phyloP scores from a whole-genome alignment of 1,284 basidiomycete genomes.

The Tetrapyrgos nigripes region DNA sequence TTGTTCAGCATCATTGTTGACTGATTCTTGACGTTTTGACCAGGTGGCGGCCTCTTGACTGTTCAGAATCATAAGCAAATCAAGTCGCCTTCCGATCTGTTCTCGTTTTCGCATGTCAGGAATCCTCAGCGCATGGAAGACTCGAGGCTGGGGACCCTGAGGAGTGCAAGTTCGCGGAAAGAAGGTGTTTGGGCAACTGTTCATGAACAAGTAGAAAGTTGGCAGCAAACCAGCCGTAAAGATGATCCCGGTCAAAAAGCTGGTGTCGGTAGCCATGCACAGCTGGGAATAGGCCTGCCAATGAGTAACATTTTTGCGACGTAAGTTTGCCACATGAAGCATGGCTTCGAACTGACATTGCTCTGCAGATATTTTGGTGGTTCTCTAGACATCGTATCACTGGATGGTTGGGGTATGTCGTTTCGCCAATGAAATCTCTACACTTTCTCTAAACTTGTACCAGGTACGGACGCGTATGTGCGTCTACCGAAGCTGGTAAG shows the following conservation, averaged over 20 bases:
- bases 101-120: slow-evolving; percentile 83
- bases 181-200: slow-evolving; percentile 77
- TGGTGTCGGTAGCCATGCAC: slow-evolving; percentile 59
- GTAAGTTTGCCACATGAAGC: slow-evolving; percentile 46
- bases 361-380: slow-evolving; percentile 77
- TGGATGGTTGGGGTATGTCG: slow-evolving; percentile 81
- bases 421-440: slow-evolving; percentile 1
- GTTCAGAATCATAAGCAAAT: slow-evolving; percentile 47
- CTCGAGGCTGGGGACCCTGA: slow-evolving; percentile 74
- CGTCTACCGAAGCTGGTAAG: slow-evolving; percentile 82
- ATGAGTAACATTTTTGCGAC: slow-evolving; percentile 89
- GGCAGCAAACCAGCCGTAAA: slow-evolving; percentile 41
- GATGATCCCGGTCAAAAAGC: slow-evolving; percentile 51
- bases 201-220: slow-evolving; percentile 69
- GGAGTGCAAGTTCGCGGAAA: slow-evolving; percentile 64
- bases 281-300: slow-evolving; percentile 81
- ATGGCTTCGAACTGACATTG: neutral
- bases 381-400: slow-evolving; percentile 78
- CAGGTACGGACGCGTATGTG: slow-evolving; percentile 84
- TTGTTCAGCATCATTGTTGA: slow-evolving; percentile 1
- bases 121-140: slow-evolving; percentile 74
- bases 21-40: neutral
- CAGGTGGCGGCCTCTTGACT: slow-evolving; percentile 72
- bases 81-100: slow-evolving; percentile 71
- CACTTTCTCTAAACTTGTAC: slow-evolving; percentile 3